Evolutionary conservation across 1,284 basidiomycete genomes (phyloP).

Genomic region (Cutaneotrichosporon sp.): DNA sequence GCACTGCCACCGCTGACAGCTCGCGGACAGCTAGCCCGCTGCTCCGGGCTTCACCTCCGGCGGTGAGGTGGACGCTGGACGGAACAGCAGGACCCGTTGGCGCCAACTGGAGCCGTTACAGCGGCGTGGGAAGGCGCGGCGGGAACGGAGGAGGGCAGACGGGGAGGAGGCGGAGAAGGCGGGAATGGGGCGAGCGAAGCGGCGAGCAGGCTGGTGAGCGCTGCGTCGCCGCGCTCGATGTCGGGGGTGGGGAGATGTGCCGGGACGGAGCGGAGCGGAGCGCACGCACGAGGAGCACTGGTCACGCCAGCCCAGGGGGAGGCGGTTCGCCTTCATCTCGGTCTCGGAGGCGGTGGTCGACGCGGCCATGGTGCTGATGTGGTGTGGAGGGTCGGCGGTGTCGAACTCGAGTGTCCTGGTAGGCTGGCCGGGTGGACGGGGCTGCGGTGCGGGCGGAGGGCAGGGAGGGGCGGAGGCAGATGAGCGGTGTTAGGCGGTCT

Average conservation of each 20-base stretch:
- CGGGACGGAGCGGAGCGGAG: neutral
- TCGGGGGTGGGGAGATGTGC: neutral
- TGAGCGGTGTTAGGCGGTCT: constrained; percentile 4
- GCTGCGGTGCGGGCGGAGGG: neutral
- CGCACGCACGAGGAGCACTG: constrained; percentile 79
- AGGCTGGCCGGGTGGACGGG: neutral
- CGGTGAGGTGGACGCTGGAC: no score
- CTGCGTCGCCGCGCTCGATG: no score
- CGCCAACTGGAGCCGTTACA: no score
- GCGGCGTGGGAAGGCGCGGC: no score
- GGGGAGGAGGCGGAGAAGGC: no score
- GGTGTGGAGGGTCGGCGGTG: neutral
- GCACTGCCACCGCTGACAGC: no score
- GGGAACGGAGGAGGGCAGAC: no score
- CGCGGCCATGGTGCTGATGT: constrained; percentile 60
- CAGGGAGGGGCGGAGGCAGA: neutral
- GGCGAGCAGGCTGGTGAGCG: no score
- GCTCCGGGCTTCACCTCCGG: no score
- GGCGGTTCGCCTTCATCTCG: constrained; percentile 72
- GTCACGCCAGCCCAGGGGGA: constrained; percentile 85
- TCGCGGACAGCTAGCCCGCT: no score
- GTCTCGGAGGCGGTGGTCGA: constrained; percentile 77
- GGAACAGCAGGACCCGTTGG: no score
- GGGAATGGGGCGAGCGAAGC: no score
- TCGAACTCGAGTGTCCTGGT: constrained; percentile 10